Evolutionary conservation across 2,329 filamentous ascomycete species (phyloP), one percentile per base, ranked within the genome.

Genomic region (Aspergillus ochraceus): DNA sequence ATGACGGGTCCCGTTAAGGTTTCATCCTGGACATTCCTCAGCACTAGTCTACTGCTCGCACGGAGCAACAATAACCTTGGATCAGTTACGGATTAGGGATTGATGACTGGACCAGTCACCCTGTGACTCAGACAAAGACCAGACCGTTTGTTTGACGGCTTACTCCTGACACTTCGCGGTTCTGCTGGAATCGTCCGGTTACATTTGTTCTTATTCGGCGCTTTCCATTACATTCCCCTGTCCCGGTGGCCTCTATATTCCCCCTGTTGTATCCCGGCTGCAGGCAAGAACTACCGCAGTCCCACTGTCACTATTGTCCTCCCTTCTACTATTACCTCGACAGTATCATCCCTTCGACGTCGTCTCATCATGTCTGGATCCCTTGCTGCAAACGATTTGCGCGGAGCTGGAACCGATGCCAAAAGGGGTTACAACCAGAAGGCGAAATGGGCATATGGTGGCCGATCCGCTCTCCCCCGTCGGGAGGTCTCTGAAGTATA

Each of bases 361-460:
- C n/a, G 26, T 26, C 9, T 20, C 53, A 69, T 67, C 67, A 65
- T 65, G 52, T 66, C 65, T 51, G 69, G 68, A 71, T 73, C 76
- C 70, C 74, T 80, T 68, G 72, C 75, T 58, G 80, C 79, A 67
- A 71, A 74, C 71, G 84, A 87, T 70, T 77, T 86, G 63, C 84
- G 84, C 70, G 80, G 79, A 71, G 75, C 75, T 65, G 78, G 82
- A 69, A 81, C 81, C 68, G 81, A 83, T 66, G 81, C 65, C 62
- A 75, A 77, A 60, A 71, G 77, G 30, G 68, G 70, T 58, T 70
- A 76, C 59, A 70, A 75, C 60, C 74, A 75, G 57, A 76, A 75
- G 60, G 70, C 70, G 46, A 79, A 79, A 67, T 78, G 77, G 77
- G 71, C 73, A 22, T 66, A 70, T 54, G 75, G 76, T 46, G 69